Base-by-base conservation (phyloP, 2,329 filamentous ascomycete species). In the Akanthomyces dipterigenus region DNA sequence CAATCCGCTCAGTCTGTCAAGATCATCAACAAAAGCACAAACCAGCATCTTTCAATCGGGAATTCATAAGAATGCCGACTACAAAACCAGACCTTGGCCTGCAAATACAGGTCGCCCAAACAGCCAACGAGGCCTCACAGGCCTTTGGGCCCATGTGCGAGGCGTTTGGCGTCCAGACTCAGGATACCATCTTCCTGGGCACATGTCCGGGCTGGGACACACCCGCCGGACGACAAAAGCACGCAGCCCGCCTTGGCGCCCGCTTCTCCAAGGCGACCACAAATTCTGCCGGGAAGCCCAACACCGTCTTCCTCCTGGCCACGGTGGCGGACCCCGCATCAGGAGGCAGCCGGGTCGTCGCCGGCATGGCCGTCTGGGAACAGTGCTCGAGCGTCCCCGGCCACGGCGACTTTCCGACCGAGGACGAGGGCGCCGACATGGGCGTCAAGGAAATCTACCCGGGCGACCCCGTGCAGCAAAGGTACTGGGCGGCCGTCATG, bases 151-250 rank as follows among this genome's bases (percentile, higher is more conserved):
- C 67, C 60, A 63, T 64, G 7, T 62, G 64, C 60, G 66, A 68
- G 5, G 67, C 74, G 6, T 86, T 86, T 63, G 83, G 81, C 26
- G 67, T 67, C 18, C 83, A 86, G 66, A 73, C 73, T 14, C 70
- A 70, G 31, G 83, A 86, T 67, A 74, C 72, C 7, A 69, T 85
- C 56, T 86, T 80, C 79, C 74, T 72, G 1, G 70, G 72, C 63
- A 74, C 80, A 71, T 82, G 82, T 62, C 82, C 82, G 0, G 78
- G 74, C 20, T 86, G 82, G 82, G 77, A 84, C 40, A 82, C 78
- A 0, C 71, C 77, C 5, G 70, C 74, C 16, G 82, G 82, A 12
- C 72, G 68, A 28, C 66, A 66, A 0, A 66, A 66, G 1, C 75
- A 73, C 28, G 73, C 73, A 2, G 68, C 69, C 11, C 74, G 74